phyloP scores from a whole-genome alignment of 768 basidiomycete genomes.

The Tricholoma matsutake region DNA sequence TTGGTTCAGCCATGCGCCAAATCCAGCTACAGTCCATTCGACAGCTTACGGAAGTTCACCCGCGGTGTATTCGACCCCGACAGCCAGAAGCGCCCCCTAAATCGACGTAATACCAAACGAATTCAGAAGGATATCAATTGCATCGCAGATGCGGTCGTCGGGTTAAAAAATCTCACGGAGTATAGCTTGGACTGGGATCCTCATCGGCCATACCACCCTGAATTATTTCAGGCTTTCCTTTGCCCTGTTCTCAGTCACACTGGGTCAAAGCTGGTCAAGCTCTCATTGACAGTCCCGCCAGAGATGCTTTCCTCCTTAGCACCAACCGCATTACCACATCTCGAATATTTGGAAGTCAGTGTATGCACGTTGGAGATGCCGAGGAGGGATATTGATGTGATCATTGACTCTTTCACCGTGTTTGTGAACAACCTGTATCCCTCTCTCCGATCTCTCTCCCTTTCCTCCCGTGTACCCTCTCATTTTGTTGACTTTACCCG shows the following conservation, averaged over 20 bases:
- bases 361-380: slow-evolving; percentile 31
- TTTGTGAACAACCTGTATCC: slow-evolving; percentile 42
- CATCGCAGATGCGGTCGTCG: slow-evolving; percentile 30
- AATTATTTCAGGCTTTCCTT: slow-evolving; percentile 37
- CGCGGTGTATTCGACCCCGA: slow-evolving; percentile 29
- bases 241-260: slow-evolving; percentile 32
- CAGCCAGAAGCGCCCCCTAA: slow-evolving; percentile 26
- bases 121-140: slow-evolving; percentile 34
- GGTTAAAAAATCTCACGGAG: slow-evolving; percentile 31
- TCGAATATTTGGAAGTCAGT: slow-evolving; percentile 34
- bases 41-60: background rate
- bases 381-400: slow-evolving; percentile 28
- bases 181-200: slow-evolving; percentile 43
- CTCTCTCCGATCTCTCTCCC: slow-evolving; percentile 34
- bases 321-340: slow-evolving; percentile 28
- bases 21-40: slow-evolving; percentile 6
- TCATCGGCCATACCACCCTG: slow-evolving; percentile 28
- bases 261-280: slow-evolving; percentile 27
- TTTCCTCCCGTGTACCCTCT: slow-evolving; percentile 34
- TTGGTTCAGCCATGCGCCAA: slow-evolving; percentile 32
- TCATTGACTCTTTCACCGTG: slow-evolving; percentile 40
- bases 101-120: slow-evolving; percentile 33
- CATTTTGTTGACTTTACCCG: slow-evolving; percentile 36
- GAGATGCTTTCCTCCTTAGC: slow-evolving; percentile 33
- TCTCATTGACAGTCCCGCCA: slow-evolving; percentile 39